phyloP scores from a whole-genome alignment of 345 rosid species.

The Murraya koenigii region DNA sequence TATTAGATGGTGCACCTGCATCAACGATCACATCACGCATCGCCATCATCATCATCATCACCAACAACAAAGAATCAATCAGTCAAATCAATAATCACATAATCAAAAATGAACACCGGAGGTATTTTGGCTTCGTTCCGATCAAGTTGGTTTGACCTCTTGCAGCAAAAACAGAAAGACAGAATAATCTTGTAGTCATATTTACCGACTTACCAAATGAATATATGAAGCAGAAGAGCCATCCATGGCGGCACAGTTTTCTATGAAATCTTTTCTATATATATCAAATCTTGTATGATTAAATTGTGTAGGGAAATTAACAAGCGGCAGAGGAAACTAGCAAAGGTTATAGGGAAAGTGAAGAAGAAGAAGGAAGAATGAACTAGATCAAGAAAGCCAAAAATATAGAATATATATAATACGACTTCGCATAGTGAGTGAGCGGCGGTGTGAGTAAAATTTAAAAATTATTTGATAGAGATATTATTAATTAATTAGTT shows the following conservation, averaged over 20 bases:
- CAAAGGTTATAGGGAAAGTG: neutral
- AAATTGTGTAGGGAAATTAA: neutral
- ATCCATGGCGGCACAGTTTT: conserved; percentile 27
- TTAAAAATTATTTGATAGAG: neutral
- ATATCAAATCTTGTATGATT: neutral
- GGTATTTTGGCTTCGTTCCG: no score
- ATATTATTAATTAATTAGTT: neutral
- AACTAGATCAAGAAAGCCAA: conserved; percentile 16
- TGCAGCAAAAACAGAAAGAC: no score
- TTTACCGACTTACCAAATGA: conserved; percentile 42
- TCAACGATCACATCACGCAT: neutral
- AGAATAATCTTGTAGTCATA: neutral
- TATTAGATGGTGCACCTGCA: conserved; percentile 87
- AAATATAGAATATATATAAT: conserved; percentile 7
- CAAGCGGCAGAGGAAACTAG: neutral
- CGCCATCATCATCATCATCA: neutral
- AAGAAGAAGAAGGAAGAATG: neutral
- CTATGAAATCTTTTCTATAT: neutral
- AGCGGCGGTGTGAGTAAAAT: neutral
- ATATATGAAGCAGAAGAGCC: conserved; percentile 66
- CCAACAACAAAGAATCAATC: neutral
- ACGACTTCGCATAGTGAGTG: neutral
- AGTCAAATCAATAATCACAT: neutral
- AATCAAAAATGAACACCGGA: neutral
- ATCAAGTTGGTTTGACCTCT: neutral